Evolutionary conservation across 768 basidiomycete genomes (phyloP).

Genomic region (Collybia mongolica): DNA sequence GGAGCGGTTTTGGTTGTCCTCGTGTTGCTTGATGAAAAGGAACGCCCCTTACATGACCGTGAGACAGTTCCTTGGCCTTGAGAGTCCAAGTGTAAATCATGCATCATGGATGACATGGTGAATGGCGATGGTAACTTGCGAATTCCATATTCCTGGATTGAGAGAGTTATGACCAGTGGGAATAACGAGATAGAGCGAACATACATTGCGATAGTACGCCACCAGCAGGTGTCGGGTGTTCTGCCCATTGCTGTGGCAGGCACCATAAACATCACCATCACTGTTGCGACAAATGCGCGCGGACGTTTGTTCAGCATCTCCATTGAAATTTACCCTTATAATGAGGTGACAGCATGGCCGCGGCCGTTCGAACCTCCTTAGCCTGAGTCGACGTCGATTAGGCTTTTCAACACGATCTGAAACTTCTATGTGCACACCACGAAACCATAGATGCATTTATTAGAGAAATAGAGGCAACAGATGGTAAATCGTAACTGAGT

Average conservation of each 20-base stretch:
- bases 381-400: too few relatives aligned
- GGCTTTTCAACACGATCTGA: too few relatives aligned
- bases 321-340: neutral
- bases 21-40: conserved; percentile 17
- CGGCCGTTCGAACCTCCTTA: too few relatives aligned
- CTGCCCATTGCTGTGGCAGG: neutral
- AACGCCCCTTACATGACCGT: conserved; percentile 6
- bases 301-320: neutral
- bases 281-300: neutral
- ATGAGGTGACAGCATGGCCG: too few relatives aligned
- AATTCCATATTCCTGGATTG: too few relatives aligned
- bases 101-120: conserved; percentile 1
- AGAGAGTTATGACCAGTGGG: too few relatives aligned
- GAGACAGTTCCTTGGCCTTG: neutral
- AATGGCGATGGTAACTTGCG: neutral
- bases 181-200: neutral
- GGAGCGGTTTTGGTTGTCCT: conserved; percentile 29
- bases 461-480: too few relatives aligned
- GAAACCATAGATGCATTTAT: too few relatives aligned
- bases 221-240: neutral
- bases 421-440: too few relatives aligned
- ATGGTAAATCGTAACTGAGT: too few relatives aligned
- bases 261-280: neutral
- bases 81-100: neutral
- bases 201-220: neutral